phyloP scores from a whole-genome alignment of 2,329 filamentous ascomycete species.

The Akanthomyces uredinophilus region DNA sequence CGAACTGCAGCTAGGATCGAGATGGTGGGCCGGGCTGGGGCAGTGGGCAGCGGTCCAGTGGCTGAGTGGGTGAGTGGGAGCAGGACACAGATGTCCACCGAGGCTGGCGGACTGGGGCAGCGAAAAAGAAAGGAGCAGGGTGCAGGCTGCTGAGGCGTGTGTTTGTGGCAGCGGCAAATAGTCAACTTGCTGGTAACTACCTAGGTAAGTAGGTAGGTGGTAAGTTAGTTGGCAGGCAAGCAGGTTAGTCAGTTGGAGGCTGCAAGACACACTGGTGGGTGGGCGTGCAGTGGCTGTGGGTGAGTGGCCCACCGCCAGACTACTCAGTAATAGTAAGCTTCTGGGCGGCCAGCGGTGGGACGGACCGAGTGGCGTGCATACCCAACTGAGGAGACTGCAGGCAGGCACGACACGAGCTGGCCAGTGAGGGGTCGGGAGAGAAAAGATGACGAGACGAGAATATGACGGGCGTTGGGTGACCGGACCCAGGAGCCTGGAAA shows the following conservation, averaged over 20 bases:
- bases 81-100: not conserved
- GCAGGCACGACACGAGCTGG: not conserved
- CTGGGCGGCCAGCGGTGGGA: not conserved
- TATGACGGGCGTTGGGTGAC: not conserved
- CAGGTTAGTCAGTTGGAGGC: not conserved
- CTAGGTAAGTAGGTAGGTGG: no score
- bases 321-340: no score
- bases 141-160: not conserved
- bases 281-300: not conserved
- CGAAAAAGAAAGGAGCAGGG: not conserved
- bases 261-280: not conserved
- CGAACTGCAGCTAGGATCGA: constrained; percentile 7
- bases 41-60: not conserved
- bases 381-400: not conserved
- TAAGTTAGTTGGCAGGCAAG: no score
- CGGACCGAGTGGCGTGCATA: not conserved
- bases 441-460: not conserved
- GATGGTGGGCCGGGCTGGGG: not conserved
- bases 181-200: no score
- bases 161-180: not conserved
- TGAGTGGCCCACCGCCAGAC: not conserved
- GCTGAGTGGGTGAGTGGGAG: not conserved
- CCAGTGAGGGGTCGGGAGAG: not conserved
- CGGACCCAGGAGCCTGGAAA: constrained; percentile 11
- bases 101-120: not conserved